Evolutionary conservation across 805 yeast species (phyloP).

Genomic region (Lipomyces mesembrius): DNA sequence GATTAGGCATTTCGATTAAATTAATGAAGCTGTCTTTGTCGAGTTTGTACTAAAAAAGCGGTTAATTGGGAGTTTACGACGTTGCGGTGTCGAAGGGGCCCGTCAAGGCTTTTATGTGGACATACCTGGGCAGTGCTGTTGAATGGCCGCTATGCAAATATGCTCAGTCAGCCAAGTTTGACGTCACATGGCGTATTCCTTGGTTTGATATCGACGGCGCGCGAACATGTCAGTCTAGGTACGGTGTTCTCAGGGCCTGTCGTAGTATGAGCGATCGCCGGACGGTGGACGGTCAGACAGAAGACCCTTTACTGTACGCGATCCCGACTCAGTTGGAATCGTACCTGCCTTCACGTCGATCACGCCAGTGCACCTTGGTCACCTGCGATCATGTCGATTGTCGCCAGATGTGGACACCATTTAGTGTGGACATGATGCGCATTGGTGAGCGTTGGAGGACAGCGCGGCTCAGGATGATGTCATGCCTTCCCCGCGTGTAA

Average conservation of each 20-base stretch:
- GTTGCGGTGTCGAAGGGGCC: neutral
- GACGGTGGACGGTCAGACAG: neutral
- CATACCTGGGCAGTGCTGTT: neutral
- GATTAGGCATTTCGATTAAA: neutral
- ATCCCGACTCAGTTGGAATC: neutral
- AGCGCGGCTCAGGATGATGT: constrained; percentile 2
- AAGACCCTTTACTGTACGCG: neutral
- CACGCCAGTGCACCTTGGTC: neutral
- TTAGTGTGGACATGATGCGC: neutral
- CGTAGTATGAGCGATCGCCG: neutral
- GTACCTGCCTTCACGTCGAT: neutral
- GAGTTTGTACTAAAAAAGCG: neutral
- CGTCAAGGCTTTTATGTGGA: neutral
- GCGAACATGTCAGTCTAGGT: constrained; percentile 2
- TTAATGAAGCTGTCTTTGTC: neutral
- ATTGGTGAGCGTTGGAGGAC: neutral
- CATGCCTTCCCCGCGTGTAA: neutral
- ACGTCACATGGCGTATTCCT: neutral
- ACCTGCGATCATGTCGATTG: neutral
- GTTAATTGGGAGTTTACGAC: neutral
- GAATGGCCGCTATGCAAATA: neutral
- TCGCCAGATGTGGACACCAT: neutral
- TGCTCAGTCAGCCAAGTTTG: neutral
- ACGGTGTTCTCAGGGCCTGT: neutral
- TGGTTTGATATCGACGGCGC: neutral